Evolutionary conservation across 345 rosid species (phyloP), one percentile per base, ranked within the genome.

Genomic region (Boechera divaricarpa): DNA sequence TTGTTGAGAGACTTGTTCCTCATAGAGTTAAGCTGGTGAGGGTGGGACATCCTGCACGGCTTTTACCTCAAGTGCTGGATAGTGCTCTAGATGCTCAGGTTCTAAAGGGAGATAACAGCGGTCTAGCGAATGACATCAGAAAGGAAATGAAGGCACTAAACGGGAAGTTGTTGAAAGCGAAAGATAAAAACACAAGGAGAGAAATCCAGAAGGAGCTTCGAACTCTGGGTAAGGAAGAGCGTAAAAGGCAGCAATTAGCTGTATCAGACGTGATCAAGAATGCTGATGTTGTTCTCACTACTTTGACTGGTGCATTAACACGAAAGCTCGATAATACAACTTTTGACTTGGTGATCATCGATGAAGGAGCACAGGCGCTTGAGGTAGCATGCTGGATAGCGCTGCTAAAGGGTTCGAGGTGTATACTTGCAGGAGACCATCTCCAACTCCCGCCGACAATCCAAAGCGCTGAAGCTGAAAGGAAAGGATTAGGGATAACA

Each of bases 341-440:
- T 66, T 92, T 90, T 80, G 98, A 95, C 78, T 85, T 95, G 89
- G 97, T 95, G 55, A 88, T 95, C 45, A 95, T 92, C 7, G 99
- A 95, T 76, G 99, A 95, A 88, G 98, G 98, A 80, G 98, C 99
- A 39, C 99, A 89, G 84, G 98, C 97, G 1, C 98, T 95, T 81
- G 99, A 95, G 84, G 87, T 95, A 75, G 92, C 98, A 41, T 92
- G 98, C 81, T 95, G 98, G 98, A 87, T 92, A 26, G 96, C 98
- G 74, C 72, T 95, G 74, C 77, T 91, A 26, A 95, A 92, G 83
- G 98, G 98, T 48, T 86, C 98, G 57, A 83, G 97, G 81, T 92
- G 99, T 67, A 86, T 92, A 84, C 97, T 94, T 77, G 89, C 91
- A 0, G 99, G 99, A 60, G 98, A 94, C 71, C 98, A 94, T 87